phyloP scores from a whole-genome alignment of 345 rosid species.

The Capsella bursapastoris region DNA sequence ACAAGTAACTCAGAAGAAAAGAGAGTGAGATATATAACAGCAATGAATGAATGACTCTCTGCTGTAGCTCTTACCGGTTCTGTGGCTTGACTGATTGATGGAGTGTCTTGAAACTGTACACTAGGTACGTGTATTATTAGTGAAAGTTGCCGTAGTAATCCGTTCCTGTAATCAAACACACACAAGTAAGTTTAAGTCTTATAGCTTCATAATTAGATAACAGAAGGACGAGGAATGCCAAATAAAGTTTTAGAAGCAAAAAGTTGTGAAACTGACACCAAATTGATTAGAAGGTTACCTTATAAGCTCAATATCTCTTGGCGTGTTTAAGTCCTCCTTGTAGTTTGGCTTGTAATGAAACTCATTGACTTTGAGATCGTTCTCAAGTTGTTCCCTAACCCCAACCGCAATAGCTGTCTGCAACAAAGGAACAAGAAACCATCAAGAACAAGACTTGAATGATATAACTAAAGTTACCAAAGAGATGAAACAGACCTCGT shows the following conservation, averaged over 20 bases:
- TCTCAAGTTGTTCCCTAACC: neutral
- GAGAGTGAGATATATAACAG: neutral
- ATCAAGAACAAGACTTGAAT: slow-evolving; percentile 26
- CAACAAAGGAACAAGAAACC: slow-evolving; percentile 27
- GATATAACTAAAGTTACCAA: neutral
- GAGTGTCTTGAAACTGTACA: slow-evolving; percentile 30
- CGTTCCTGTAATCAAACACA: neutral
- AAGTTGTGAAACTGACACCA: neutral
- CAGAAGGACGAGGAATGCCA: neutral
- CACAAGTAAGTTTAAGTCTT: neutral
- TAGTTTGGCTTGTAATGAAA: neutral
- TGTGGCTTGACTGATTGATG: slow-evolving; percentile 3
- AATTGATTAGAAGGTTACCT: slow-evolving; percentile 7
- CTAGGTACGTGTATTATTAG: slow-evolving; percentile 21
- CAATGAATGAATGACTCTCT: neutral
- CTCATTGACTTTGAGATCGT: slow-evolving; percentile 2
- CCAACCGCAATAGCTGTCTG: slow-evolving; percentile 69
- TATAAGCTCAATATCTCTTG: neutral
- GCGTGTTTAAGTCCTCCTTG: neutral
- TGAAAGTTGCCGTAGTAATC: slow-evolving; percentile 22
- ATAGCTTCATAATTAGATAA: neutral
- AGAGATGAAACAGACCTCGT: slow-evolving; percentile 59
- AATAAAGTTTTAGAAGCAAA: neutral
- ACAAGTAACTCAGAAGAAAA: neutral
- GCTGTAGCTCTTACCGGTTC: slow-evolving; percentile 22